Evolutionary conservation across 257 asterid species (phyloP).

Genomic region (Knoxia roxburghii): DNA sequence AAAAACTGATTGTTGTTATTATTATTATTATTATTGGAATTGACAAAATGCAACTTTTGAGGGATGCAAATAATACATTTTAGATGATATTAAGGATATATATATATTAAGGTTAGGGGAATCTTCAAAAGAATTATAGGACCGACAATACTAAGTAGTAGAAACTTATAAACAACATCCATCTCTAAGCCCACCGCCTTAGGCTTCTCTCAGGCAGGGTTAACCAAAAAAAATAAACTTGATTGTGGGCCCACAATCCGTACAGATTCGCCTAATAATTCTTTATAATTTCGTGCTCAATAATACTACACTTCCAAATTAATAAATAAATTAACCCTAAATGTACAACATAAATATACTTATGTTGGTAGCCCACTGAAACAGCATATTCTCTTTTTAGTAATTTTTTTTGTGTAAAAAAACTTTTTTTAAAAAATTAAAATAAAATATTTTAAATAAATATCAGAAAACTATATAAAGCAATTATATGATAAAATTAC

Average conservation of each 20-base stretch:
- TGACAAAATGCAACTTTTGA: neutral
- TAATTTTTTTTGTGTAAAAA: no score
- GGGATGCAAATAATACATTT: neutral
- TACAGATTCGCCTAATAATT: conserved; percentile 23
- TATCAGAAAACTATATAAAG: no score
- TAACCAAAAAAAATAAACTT: conserved; percentile 20
- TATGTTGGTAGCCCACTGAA: no score
- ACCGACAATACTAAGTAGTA: conserved; percentile 21
- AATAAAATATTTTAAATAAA: no score
- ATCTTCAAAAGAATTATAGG: conserved; percentile 15
- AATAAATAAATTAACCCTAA: neutral
- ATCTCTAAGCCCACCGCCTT: conserved; percentile 21
- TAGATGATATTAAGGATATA: neutral
- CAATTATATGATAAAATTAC: neutral
- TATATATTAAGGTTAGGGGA: conserved; percentile 8
- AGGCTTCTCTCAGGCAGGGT: no score
- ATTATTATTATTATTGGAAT: neutral
- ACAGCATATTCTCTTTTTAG: no score
- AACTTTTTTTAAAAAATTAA: no score
- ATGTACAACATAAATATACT: neutral
- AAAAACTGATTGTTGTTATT: no score
- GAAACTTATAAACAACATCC: conserved; percentile 18
- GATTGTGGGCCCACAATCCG: conserved; percentile 36
- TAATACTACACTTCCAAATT: neutral
- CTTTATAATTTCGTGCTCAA: conserved; percentile 10